Evolutionary conservation across 1,284 basidiomycete species (phyloP).

Genomic region (Ganoderma resinaceum): DNA sequence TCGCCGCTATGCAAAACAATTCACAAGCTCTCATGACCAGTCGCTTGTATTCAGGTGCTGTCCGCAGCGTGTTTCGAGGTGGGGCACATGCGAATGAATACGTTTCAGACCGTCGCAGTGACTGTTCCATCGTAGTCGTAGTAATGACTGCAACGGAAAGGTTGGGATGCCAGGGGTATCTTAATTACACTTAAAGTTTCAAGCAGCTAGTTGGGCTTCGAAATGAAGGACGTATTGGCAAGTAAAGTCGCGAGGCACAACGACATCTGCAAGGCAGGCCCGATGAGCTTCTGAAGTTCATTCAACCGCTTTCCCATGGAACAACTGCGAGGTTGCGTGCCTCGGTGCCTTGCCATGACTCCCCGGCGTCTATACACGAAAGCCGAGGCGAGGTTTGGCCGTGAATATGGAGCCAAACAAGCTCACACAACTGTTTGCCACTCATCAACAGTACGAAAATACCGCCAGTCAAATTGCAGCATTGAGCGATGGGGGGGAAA

Average conservation of each 20-base stretch:
- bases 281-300: not conserved
- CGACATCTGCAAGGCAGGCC: constrained; percentile 6
- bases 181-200: not conserved
- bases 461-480: not conserved
- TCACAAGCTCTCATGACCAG: not conserved
- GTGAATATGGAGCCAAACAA: constrained; percentile 34
- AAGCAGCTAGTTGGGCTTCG: not conserved
- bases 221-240: not conserved
- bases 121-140: not conserved
- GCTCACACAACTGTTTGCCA: constrained; percentile 31
- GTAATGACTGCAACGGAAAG: not conserved
- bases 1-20: not conserved
- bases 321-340: not conserved
- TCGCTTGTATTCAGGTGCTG: not conserved
- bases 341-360: constrained; percentile 15
- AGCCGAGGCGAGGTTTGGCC: constrained; percentile 23
- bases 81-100: not conserved
- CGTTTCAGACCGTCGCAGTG: not conserved
- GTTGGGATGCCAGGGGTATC: not conserved
- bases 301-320: not conserved
- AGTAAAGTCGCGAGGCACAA: not conserved
- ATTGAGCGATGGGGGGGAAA: too few relatives aligned
- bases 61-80: not conserved
- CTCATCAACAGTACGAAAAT: not conserved
- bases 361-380: constrained; percentile 15